Base-by-base conservation (phyloP, 305 asterid genomes). In the Solanum hybrid region DNA sequence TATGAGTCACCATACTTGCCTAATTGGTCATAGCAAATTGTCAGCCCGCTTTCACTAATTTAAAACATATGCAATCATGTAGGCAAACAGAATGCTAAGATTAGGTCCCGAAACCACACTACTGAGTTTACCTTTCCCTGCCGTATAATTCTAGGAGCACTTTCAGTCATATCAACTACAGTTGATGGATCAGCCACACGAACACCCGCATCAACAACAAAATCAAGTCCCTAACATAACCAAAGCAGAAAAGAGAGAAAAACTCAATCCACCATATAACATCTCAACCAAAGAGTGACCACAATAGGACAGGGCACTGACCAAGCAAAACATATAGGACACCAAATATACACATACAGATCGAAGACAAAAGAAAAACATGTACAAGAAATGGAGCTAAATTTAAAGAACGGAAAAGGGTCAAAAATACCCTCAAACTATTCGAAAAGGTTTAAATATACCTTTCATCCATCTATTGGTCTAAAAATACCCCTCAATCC, bases 161-260 rank as follows among this genome's bases (percentile, higher is more conserved):
- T 92, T 89, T 94, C 95, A 86, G 98, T 96, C 99, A 97, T 95
- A 93, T 97, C 97, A 26, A 97, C 98, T 29, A 97, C 97, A 51
- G 99, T 97, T 3, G 99, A 97, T 6, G 99, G 99, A 89, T 96
- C 96, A 84, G 99, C 95, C 61, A 96, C 93, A 90, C 99, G 93
- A 86, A 91, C 90, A 87, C 97, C 99, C 84, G 98, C 97, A 92
- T 93, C 98, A 86, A 97, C 98, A 81, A 96, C 94, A 91, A 97
- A 97, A 91, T 97, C 98, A 90, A 97, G 98, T 82, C 99, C 99
- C 99, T 96, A 88, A 81, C 36, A 64, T 22, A 57, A 29, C 31
- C 90, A 42, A 89, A 40, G 80, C 86, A 80, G 86, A 69, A 83
- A 74, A 89, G 61, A 67, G 28, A 64, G 80, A 71, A n/a, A 79